Conservation (phyloP, 106 monocot genomes). For the Agapanthus africanus region DNA sequence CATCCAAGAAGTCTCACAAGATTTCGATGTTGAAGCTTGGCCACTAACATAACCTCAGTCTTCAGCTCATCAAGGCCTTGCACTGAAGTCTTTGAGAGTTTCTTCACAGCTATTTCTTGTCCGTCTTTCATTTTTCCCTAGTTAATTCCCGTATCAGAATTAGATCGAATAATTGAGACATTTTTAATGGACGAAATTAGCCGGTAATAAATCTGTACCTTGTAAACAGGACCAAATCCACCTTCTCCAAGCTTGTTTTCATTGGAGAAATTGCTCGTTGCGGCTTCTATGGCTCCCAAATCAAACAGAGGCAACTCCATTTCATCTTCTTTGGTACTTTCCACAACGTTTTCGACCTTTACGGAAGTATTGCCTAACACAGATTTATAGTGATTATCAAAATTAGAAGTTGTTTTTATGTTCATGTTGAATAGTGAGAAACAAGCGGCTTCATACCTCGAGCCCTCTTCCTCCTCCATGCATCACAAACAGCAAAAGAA, state of each 20-base stretch:
- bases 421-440: neutral
- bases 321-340: neutral
- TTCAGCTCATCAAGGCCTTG: constrained; percentile 13
- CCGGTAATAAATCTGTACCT: constrained; percentile 6
- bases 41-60: constrained; percentile 15
- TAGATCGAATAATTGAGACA: constrained; percentile 2
- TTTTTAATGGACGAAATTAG: neutral
- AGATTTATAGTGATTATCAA: neutral
- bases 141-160: neutral
- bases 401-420: neutral
- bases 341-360: neutral
- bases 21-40: constrained; percentile 17
- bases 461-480: neutral
- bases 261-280: constrained; percentile 20
- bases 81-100: constrained; percentile 6
- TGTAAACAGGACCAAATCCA: no score
- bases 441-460: neutral
- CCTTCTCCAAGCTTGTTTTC: no score
- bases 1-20: constrained; percentile 16
- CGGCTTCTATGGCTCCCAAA: constrained; percentile 5
- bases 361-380: neutral
- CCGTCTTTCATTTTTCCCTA: constrained; percentile 12
- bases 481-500: neutral
- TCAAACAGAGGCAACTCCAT: constrained; percentile 21
- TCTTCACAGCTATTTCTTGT: constrained; percentile 14